Evolutionary conservation across 805 yeast genomes (phyloP).

Genomic region (Lachancea meyersii): DNA sequence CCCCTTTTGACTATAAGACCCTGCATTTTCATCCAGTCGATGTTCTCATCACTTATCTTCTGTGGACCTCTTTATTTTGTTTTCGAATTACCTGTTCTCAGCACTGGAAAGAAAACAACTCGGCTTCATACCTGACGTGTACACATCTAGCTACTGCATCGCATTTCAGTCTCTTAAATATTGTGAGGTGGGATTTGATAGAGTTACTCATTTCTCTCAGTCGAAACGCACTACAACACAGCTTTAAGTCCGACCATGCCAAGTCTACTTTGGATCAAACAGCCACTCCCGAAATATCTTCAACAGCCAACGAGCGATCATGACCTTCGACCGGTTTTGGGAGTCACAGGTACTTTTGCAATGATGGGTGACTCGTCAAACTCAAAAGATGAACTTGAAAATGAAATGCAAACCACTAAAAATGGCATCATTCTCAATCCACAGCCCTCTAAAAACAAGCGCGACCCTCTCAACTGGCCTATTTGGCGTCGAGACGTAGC

Average conservation of each 20-base stretch:
- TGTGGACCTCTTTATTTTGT: neutral
- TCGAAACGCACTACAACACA: too few relatives aligned
- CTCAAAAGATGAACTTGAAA: neutral
- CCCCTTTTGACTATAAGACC: neutral
- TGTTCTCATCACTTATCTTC: neutral
- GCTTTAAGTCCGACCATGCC: too few relatives aligned
- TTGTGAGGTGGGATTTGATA: too few relatives aligned
- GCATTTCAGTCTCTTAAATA: too few relatives aligned
- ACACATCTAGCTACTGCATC: neutral
- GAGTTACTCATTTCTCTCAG: neutral
- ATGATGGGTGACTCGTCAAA: slow-evolving; percentile 3
- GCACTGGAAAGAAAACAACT: neutral
- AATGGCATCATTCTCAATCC: slow-evolving; percentile 46
- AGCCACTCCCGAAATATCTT: neutral
- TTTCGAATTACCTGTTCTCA: neutral
- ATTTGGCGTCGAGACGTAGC: slow-evolving; percentile 51
- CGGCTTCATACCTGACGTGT: too few relatives aligned
- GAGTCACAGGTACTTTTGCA: slow-evolving; percentile 8
- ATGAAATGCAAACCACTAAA: slow-evolving; percentile 30
- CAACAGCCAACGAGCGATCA: neutral
- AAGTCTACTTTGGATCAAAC: slow-evolving; percentile 3
- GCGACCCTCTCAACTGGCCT: slow-evolving; percentile 65
- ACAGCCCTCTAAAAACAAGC: slow-evolving; percentile 59
- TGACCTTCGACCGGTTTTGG: neutral
- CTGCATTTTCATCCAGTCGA: neutral